Evolutionary conservation across 2,329 filamentous ascomycete species (phyloP).

Genomic region (Lasiodiplodia citricola): DNA sequence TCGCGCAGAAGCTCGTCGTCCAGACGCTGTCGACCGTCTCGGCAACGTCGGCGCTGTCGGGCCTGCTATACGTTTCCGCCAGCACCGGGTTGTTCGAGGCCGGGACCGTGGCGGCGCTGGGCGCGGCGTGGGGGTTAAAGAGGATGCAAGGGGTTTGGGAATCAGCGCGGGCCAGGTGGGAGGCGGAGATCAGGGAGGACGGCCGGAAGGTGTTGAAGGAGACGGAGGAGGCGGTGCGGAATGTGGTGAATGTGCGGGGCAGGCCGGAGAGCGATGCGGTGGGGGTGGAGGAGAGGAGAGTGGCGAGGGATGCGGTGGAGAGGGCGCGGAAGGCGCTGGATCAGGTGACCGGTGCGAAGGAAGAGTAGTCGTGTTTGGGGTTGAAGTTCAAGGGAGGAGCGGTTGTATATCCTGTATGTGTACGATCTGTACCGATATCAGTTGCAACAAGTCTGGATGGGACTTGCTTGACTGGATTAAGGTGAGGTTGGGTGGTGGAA

Average conservation of each 20-base stretch:
- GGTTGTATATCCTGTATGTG: constrained; percentile 13
- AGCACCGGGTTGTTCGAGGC: constrained; percentile 59
- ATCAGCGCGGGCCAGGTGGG: constrained; percentile 57
- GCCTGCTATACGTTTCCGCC: constrained; percentile 61
- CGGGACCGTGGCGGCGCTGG: constrained; percentile 63
- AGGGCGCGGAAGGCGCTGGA: constrained; percentile 55
- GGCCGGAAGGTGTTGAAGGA: constrained; percentile 60
- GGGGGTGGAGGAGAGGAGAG: constrained; percentile 19
- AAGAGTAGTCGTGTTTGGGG: background rate
- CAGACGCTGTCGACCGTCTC: constrained; percentile 76
- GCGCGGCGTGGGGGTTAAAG: constrained; percentile 62
- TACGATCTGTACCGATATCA: background rate
- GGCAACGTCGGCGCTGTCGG: constrained; percentile 57
- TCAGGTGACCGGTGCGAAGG: constrained; percentile 31
- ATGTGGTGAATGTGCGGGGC: constrained; percentile 48
- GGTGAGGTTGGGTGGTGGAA: background rate
- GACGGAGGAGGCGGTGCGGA: constrained; percentile 57
- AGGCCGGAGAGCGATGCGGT: constrained; percentile 39
- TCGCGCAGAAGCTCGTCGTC: constrained; percentile 62
- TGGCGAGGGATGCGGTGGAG: constrained; percentile 51
- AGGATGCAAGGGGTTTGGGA: constrained; percentile 66
- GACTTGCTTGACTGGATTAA: background rate
- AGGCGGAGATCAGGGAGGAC: constrained; percentile 60
- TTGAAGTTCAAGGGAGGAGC: background rate
- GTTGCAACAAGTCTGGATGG: background rate